Base-by-base conservation (phyloP, 1,284 basidiomycete species). In the Bondarzewia mesenterica region DNA sequence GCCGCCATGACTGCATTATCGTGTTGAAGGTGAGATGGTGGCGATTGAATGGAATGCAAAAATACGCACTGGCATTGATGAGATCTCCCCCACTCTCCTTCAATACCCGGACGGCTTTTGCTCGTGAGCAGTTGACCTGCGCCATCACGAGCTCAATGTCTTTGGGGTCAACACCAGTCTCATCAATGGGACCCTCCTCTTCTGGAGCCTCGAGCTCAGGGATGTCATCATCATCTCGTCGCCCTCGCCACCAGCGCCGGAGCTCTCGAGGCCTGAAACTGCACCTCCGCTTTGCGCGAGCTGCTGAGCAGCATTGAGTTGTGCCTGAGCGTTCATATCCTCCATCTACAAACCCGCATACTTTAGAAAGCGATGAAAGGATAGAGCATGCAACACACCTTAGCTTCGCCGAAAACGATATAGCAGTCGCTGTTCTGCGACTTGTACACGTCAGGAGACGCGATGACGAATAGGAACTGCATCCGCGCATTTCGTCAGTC, bases 361-460 rank as follows among this genome's bases (percentile, higher is more conserved):
- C 7, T 21, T 32, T 20, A 16, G 6, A 27, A 18, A 8, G 15
- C 22, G 8, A 8, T 32, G 20, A 23, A 41, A 21, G 21, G 36
- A 50, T 40, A n/a, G 26, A 46, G 16, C 32, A 23, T 35, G 10
- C 35, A 5, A 35, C 65, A 40, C 48, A 86, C 85, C 80, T 94
- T 96, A 58, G 93, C 93, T 76, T 99, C 95, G 59, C 95, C 95
- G 60, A 98, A 99, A 56, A 99, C 93, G 65, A 99, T 93, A 79
- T 99, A 98, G 71, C 89, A 92, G 71, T 99, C 96, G 62, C 91
- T 93, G 71, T 90, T 91, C 46, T 89, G 84, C 46, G 93, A 93
- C 77, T 97, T 98, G 85, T 92, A 99, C 47, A 99, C 95, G 59
- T 99, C 95, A 47, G 96, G 95, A 51, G 87, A 76, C 53, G 90